Base-by-base conservation (phyloP, 1,284 basidiomycete genomes). In the Cutaneotrichosporon mucoides region DNA sequence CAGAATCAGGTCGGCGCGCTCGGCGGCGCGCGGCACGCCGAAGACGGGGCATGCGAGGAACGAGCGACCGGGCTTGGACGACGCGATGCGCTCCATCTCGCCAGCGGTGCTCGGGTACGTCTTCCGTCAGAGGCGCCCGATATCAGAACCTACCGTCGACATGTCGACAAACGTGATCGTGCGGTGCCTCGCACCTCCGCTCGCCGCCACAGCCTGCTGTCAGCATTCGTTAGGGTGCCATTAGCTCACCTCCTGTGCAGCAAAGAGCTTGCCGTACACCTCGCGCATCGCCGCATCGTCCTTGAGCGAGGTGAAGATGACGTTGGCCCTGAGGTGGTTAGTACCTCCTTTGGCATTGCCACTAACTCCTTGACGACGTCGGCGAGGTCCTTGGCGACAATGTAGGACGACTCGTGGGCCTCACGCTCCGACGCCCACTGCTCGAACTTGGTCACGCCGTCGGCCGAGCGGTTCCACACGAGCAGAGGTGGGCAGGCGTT, bases 1-100 rank as follows among this genome's bases (percentile, higher is more conserved):
- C 56, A 92, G 82, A 46, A 94, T 73, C 13, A 95, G 83, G 58
- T 86, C 82, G 1, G 85, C 87, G 11, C 81, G 82, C 36, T 86
- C 84, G 0, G 92, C 92, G 16, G 82, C 84, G 11, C 80, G 73
- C 13, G 76, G 77, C 13, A 86, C 81, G 10, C 90, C 92, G 64
- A 94, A 90, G 8, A 92, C 87, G 4, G 91, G 92, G 41, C 85
- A 85, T 37, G 88, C 85, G 61, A 95, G 82, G 70, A 92, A 85
- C 67, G 83, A 83, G 48, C 84, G 81, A 68, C 86, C 83, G 1
- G 83, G 83, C 55, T 85, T 79, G 38, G 82, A 76, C 1, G 86
- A 84, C 48, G 92, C 81, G 38, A 88, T 78, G 11, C 79, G 81
- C 73, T 94, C 90, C 16, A 95, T 81, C 71, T 90, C 84, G 62